Base-by-base conservation (phyloP, 148 eudicot species). In the Diospyros kaki region DNA sequence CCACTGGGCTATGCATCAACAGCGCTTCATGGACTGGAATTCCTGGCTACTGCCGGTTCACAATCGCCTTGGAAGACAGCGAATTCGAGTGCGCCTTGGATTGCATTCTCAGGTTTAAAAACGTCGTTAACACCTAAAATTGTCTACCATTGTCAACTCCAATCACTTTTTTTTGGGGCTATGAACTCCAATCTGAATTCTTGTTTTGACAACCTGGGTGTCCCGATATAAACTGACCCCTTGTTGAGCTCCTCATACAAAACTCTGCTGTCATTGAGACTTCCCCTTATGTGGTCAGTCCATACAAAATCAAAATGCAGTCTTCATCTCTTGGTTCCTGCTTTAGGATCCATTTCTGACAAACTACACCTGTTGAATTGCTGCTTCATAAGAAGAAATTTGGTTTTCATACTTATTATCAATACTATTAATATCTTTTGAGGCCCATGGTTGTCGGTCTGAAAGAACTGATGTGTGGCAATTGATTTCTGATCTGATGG, bases 1-100 rank as follows among this genome's bases (percentile, higher is more conserved):
- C 89, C 83, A 86, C 96, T 6, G 94, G 94, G 50, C 65, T 94
- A 77, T 90, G 96, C 89, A 88, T 94, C 77, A 94, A 94, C 58
- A 87, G 97, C 54, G 83, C 87, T 44, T 80, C 85, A 5, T 94
- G 98, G 98, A 92, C 97, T 5, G 98, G 97, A 64, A 87, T 92
- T 71, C 92, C 98, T 18, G 96, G 89, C 43, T 94, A 89, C 68
- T 90, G 97, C 65, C 89, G 98, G 52, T 92, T 94, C 83, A 90
- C 98, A 9, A 82, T 92, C 42, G 96, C 97, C 60, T 80, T 89
- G 75, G 92, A 90, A 75, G 96, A 92, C 14, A 63, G 75, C 60
- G 96, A 92, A 75, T 94, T 94, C 54, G 84, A 90, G 76, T 86
- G 82, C 44, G 97, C 94, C 51, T 82, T 94, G 74, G 85, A 77